phyloP scores from a whole-genome alignment of 768 basidiomycete species.

The Tulasnella sp. region DNA sequence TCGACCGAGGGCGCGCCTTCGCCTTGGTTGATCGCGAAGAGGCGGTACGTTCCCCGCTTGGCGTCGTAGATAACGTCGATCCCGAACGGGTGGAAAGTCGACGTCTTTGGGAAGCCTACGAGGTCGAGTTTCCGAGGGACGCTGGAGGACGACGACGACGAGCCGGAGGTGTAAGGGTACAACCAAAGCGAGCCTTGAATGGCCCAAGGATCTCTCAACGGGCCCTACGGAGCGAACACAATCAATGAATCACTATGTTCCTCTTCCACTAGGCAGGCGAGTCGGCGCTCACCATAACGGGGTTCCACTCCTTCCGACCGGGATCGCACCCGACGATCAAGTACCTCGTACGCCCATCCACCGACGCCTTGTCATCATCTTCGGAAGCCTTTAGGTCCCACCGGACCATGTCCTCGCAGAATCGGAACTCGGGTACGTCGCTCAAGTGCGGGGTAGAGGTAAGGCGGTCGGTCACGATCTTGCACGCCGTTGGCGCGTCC shows the following conservation, averaged over 20 bases:
- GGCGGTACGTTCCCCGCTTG: slow-evolving; percentile 35
- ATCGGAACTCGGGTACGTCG: slow-evolving; percentile 34
- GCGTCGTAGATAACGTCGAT: slow-evolving; percentile 39
- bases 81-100: slow-evolving; percentile 66
- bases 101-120: slow-evolving; percentile 38
- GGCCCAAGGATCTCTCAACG: slow-evolving; percentile 40
- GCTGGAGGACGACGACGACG: slow-evolving; percentile 5
- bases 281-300: slow-evolving; percentile 29
- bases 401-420: slow-evolving; percentile 54
- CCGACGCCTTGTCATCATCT: not conserved
- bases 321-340: slow-evolving; percentile 43
- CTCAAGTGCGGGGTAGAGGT: too few relatives aligned
- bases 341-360: slow-evolving; percentile 4
- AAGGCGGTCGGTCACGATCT: slow-evolving; percentile 28
- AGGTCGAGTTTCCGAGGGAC: slow-evolving; percentile 32
- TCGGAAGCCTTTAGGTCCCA: slow-evolving; percentile 38
- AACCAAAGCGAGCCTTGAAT: slow-evolving; percentile 55
- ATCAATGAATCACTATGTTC: slow-evolving; percentile 36
- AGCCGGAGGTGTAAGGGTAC: slow-evolving; percentile 26
- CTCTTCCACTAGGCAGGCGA: not conserved
- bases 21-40: slow-evolving; percentile 63
- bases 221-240: too few relatives aligned
- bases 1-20: slow-evolving; percentile 50
- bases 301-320: slow-evolving; percentile 53
- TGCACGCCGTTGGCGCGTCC: slow-evolving; percentile 37